These are phyloP conservation scores for Aurifilum marmelostoma DNA, from an alignment of 2,329 filamentous ascomycete species.

Conservation along the genomic window DNA sequence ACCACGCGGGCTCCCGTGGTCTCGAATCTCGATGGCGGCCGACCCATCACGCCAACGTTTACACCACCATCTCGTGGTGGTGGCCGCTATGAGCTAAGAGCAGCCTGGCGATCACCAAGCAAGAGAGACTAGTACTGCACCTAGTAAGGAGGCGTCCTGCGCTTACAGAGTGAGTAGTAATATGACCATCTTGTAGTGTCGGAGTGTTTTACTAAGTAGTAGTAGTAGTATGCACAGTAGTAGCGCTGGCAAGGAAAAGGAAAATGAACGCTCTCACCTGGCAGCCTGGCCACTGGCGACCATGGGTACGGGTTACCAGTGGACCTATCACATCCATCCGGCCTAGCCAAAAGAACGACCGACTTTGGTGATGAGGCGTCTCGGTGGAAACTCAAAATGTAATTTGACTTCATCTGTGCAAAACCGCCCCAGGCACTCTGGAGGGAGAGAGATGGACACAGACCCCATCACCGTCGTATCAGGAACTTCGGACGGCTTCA, in stretches of 20 bases:
- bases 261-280: background rate
- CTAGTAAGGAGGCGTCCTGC: background rate
- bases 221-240: background rate
- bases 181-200: background rate
- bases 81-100: background rate
- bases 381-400: background rate
- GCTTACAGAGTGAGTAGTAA: background rate
- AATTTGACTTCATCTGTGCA: conserved; percentile 3
- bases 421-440: background rate
- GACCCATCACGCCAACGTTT: background rate
- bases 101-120: background rate
- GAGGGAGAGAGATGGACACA: background rate
- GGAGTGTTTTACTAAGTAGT: too few relatives aligned
- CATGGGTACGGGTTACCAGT: conserved; percentile 4
- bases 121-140: background rate
- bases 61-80: background rate
- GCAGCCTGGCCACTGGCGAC: background rate
- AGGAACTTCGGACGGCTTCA: background rate
- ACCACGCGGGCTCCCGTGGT: conserved; percentile 4
- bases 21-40: conserved; percentile 22
- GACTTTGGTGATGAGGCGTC: background rate
- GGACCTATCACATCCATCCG: background rate
- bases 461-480: background rate
- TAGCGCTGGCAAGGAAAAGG: background rate
- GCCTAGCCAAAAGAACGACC: background rate